Conservation (phyloP, 225 moss, liverwort and hornwort species). For the Pseudoscleropodium purum region DNA sequence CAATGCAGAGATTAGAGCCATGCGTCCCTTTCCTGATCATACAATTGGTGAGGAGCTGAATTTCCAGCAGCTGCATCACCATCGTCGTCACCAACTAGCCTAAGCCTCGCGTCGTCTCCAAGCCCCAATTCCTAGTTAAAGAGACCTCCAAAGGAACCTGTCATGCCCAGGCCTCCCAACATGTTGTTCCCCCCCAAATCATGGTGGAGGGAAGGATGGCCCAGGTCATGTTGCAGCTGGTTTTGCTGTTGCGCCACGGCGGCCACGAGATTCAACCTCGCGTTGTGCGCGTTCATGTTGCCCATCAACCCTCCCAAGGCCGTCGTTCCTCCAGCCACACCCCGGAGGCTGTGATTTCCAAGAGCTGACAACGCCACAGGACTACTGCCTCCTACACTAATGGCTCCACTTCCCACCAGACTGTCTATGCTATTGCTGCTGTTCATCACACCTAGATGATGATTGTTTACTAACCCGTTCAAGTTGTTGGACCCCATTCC, state of each 20-base stretch:
- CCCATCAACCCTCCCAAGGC: slow-evolving; percentile 33
- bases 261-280: slow-evolving; percentile 67
- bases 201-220: slow-evolving; percentile 57
- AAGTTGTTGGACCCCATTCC: slow-evolving; percentile 48
- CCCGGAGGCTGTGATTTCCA: slow-evolving; percentile 40
- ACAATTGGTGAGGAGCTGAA: slow-evolving; percentile 12
- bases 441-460: slow-evolving; percentile 11
- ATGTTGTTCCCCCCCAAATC: slow-evolving; percentile 74
- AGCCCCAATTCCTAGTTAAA: slow-evolving; percentile 39
- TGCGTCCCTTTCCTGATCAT: slow-evolving; percentile 15
- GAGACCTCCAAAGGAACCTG: slow-evolving; percentile 75
- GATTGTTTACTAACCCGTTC: slow-evolving; percentile 22
- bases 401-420: slow-evolving; percentile 48
- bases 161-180: slow-evolving; percentile 66
- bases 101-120: background rate
- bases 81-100: background rate
- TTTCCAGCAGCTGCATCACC: slow-evolving; percentile 2
- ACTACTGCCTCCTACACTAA: slow-evolving; percentile 38
- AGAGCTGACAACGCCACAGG: slow-evolving; percentile 47
- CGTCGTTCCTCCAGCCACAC: background rate
- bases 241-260: slow-evolving; percentile 65
- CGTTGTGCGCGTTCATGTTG: slow-evolving; percentile 73
- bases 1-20: slow-evolving; percentile 24
- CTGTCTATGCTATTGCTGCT: slow-evolving; percentile 38
- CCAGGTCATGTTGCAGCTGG: slow-evolving; percentile 43